Conservation (phyloP, 192 early-diverging fungal genomes). For the Backusella macrospora region DNA sequence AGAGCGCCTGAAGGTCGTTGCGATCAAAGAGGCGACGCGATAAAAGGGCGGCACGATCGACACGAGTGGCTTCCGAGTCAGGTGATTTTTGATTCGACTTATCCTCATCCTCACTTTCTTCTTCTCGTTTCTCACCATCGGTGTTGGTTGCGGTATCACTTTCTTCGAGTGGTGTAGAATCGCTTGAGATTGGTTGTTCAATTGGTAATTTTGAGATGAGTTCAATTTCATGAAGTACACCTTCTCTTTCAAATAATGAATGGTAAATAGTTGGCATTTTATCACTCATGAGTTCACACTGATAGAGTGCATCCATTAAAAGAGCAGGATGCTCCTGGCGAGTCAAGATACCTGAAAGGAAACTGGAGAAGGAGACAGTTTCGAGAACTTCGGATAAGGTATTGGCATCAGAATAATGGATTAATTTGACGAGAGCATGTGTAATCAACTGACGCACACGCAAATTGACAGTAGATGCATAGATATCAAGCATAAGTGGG, state of each 20-base stretch:
- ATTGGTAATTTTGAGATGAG: constrained; percentile 19
- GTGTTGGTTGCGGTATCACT: constrained; percentile 5
- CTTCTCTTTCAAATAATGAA: constrained; percentile 72
- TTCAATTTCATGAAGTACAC: constrained; percentile 65
- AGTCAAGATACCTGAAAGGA: constrained; percentile 49
- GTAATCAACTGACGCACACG: constrained; percentile 66
- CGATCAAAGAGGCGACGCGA: constrained; percentile 19
- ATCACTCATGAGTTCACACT: constrained; percentile 63
- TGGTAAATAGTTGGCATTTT: constrained; percentile 63
- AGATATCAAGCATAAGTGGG: constrained; percentile 75
- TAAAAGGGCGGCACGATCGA: neutral
- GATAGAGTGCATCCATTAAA: constrained; percentile 60
- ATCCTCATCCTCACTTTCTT: constrained; percentile 16
- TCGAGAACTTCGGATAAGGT: constrained; percentile 51
- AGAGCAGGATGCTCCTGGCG: constrained; percentile 56
- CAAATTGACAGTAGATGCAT: constrained; percentile 66
- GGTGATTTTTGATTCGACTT: neutral
- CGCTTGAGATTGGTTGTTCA: neutral
- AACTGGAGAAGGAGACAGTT: constrained; percentile 52
- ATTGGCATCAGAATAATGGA: constrained; percentile 50
- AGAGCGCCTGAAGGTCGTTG: constrained; percentile 6
- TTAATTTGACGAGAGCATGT: constrained; percentile 59
- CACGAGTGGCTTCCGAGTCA: constrained; percentile 1
- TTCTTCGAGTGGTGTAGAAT: neutral
- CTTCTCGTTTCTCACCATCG: constrained; percentile 9